These are phyloP conservation scores for Rhodotorula sp. DNA, from an alignment of 1,284 basidiomycete genomes.

Conservation along the genomic window DNA sequence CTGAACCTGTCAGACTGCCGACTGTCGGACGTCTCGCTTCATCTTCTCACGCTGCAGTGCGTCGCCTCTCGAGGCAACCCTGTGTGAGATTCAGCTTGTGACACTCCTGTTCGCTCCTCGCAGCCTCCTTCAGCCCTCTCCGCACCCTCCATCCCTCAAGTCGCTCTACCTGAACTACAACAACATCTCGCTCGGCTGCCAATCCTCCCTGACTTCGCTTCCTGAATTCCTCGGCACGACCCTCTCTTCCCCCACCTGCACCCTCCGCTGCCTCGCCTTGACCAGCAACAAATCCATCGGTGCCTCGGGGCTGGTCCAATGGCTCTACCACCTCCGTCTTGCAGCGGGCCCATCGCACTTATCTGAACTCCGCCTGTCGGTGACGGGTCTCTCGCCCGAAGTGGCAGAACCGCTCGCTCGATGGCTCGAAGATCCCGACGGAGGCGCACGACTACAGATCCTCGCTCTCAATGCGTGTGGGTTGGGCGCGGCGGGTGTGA, in stretches of 20 bases:
- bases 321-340: constrained; percentile 20
- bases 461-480: constrained; percentile 30
- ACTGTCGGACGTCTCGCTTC: constrained; percentile 32
- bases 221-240: constrained; percentile 31
- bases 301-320: constrained; percentile 10
- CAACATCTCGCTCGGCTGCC: constrained; percentile 17
- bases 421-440: constrained; percentile 31
- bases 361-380: constrained; percentile 30
- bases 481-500: constrained; percentile 13
- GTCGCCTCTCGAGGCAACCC: neutral
- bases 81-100: too few relatives aligned
- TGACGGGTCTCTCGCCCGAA: constrained; percentile 24
- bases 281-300: constrained; percentile 27
- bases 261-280: constrained; percentile 30
- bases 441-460: constrained; percentile 24
- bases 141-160: constrained; percentile 31
- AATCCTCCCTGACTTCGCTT: constrained; percentile 14
- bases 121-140: constrained; percentile 32
- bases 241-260: constrained; percentile 26
- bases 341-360: constrained; percentile 19
- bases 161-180: constrained; percentile 34
- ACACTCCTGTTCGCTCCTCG: neutral
- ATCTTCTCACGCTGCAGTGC: constrained; percentile 36
- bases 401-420: constrained; percentile 26
- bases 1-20: constrained; percentile 28